Conservation (phyloP, 1,284 basidiomycete genomes). For the Fomitopsis schrenkii region DNA sequence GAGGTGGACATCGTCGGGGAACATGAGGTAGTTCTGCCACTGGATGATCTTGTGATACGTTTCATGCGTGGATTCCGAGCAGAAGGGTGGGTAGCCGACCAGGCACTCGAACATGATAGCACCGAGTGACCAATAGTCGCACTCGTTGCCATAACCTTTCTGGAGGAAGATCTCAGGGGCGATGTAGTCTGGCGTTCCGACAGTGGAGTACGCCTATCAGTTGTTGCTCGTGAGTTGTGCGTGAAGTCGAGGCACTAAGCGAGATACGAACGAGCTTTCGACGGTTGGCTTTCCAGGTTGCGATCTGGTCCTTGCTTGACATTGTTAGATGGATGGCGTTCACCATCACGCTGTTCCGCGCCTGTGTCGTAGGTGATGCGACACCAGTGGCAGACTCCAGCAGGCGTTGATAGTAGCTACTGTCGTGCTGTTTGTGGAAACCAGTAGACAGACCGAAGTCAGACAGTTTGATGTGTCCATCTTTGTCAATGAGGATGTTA, state of each 20-base stretch:
- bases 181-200: slow-evolving; percentile 99
- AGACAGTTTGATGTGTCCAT: slow-evolving; percentile 95
- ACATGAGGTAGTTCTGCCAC: slow-evolving; percentile 87
- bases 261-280: slow-evolving; percentile 74
- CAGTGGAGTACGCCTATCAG: slow-evolving; percentile 91
- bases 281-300: slow-evolving; percentile 98
- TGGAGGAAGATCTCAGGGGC: slow-evolving; percentile 98
- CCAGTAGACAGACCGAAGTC: slow-evolving; percentile 99
- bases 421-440: slow-evolving; percentile 96
- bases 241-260: neutral
- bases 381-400: slow-evolving; percentile 51
- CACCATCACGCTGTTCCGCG: slow-evolving; percentile 92
- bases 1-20: slow-evolving; percentile 96
- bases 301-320: slow-evolving; percentile 90
- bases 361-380: slow-evolving; percentile 33
- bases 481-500: slow-evolving; percentile 96
- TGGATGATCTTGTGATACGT: slow-evolving; percentile 99
- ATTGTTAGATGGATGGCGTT: slow-evolving; percentile 95
- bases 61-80: slow-evolving; percentile 95
- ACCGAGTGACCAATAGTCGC: slow-evolving; percentile 97
- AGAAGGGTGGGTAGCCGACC: slow-evolving; percentile 97
- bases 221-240: neutral
- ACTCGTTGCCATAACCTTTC: slow-evolving; percentile 97
- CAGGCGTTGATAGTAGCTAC: slow-evolving; percentile 91
- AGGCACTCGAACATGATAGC: slow-evolving; percentile 99